Percentiles rank a stretch among this genome's conserved stretches.
These are phyloP conservation scores for Podospora sp. DNA, from an alignment of 495 filamentous ascomycete species.

Conservation along the genomic window DNA sequence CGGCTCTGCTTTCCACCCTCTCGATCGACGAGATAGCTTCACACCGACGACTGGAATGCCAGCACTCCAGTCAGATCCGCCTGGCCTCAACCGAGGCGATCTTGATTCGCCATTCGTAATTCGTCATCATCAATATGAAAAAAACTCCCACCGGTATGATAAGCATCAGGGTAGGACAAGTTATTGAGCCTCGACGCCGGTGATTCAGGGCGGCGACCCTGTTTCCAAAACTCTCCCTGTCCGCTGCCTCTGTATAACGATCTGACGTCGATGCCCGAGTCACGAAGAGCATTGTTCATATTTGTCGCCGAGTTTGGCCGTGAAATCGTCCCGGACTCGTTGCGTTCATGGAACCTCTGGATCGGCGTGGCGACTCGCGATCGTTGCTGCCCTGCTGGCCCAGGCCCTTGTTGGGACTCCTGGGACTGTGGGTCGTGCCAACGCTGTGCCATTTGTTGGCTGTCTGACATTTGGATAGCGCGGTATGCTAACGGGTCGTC, in stretches of 20 bases:
- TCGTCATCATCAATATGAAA: conserved; percentile 4
- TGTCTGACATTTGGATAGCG: conserved; percentile 1
- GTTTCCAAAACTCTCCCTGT: neutral
- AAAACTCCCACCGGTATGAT: neutral
- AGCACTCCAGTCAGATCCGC: neutral
- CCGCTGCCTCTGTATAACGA: neutral
- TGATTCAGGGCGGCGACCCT: neutral
- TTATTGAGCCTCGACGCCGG: conserved; percentile 5
- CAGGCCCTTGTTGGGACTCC: neutral
- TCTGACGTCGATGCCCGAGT: neutral
- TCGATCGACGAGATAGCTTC: too few species aligned
- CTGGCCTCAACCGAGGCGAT: neutral
- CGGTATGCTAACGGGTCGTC: neutral
- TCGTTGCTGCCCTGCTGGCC: neutral
- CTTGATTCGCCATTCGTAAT: neutral
- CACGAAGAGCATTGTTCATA: neutral
- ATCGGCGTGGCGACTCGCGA: neutral
- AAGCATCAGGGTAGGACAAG: neutral
- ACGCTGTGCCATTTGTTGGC: neutral
- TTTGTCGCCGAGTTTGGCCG: neutral
- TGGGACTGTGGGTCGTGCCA: neutral
- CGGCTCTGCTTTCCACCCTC: too few species aligned
- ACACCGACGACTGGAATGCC: neutral
- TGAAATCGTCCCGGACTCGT: neutral
- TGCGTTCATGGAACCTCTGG: neutral